Conservation (phyloP, 495 filamentous ascomycete species). For the Hyaloscypha variabilis region DNA sequence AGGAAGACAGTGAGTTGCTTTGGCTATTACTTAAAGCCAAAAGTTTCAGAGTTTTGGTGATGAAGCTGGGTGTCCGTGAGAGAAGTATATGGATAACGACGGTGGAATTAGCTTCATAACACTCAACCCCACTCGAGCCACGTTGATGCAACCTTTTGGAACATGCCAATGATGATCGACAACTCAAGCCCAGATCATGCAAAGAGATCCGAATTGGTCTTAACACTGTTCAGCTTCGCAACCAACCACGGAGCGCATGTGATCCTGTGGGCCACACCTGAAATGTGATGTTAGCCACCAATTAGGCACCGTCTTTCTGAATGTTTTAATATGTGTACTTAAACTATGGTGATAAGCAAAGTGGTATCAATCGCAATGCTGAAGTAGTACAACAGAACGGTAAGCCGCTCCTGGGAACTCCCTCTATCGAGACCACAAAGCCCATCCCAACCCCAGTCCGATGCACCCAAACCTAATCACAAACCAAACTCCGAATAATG, state of each 20-base stretch:
- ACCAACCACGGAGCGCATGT: background rate
- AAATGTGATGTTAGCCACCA: background rate
- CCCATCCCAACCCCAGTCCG: background rate
- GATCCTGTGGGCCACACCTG: background rate
- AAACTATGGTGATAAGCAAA: constrained; percentile 11
- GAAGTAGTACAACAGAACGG: constrained; percentile 2
- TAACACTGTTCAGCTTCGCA: background rate
- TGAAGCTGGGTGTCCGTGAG: background rate
- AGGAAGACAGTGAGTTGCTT: background rate
- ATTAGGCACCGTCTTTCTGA: background rate
- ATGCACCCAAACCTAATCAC: constrained; percentile 3
- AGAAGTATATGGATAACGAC: background rate
- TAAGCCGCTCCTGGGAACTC: constrained; percentile 2
- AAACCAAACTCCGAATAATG: background rate
- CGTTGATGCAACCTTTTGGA: background rate
- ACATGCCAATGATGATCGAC: background rate
- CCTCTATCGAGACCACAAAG: background rate
- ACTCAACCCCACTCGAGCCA: constrained; percentile 14
- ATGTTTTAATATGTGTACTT: background rate
- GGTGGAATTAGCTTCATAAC: background rate
- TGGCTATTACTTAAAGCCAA: background rate
- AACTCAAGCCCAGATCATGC: constrained; percentile 1
- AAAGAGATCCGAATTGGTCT: constrained; percentile 5
- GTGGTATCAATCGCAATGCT: constrained; percentile 27
- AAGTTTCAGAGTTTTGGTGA: background rate